A percentile compares a stretch with the other conserved stretches of the same genome.
These are phyloP conservation scores for Lasiodiplodia gonubiensis DNA, from an alignment of 2,329 filamentous ascomycete genomes.

Conservation along the genomic window DNA sequence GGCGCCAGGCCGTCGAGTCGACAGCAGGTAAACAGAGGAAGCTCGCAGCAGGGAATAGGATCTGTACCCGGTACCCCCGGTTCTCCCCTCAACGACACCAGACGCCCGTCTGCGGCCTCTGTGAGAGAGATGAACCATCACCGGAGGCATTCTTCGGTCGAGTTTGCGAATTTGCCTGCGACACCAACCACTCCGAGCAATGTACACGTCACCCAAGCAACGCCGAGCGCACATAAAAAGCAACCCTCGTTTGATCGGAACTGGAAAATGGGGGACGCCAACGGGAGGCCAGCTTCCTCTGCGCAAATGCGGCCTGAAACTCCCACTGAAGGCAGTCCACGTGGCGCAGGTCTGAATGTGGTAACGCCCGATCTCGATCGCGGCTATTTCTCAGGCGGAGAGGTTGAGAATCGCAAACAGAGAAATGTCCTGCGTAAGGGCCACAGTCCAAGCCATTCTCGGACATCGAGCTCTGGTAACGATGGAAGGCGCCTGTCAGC, in stretches of 20 bases:
- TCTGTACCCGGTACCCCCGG: slow-evolving; percentile 29
- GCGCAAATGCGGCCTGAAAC: slow-evolving; percentile 12
- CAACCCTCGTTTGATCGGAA: slow-evolving; percentile 64
- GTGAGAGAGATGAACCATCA: slow-evolving; percentile 83
- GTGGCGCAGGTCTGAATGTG: slow-evolving; percentile 40
- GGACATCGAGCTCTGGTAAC: slow-evolving; percentile 76
- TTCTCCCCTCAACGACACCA: slow-evolving; percentile 47
- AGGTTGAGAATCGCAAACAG: slow-evolving; percentile 71
- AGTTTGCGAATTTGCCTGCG: slow-evolving; percentile 59
- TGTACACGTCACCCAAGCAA: slow-evolving; percentile 35
- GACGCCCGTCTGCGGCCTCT: slow-evolving; percentile 77
- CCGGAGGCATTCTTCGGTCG: slow-evolving; percentile 85
- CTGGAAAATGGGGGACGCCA: slow-evolving; percentile 60
- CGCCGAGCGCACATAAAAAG: slow-evolving; percentile 56
- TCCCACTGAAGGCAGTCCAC: slow-evolving; percentile 30
- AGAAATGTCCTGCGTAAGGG: slow-evolving; percentile 80
- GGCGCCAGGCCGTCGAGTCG: slow-evolving; percentile 37
- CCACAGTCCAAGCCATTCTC: slow-evolving; percentile 66
- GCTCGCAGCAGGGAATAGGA: slow-evolving; percentile 36
- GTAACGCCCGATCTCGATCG: slow-evolving; percentile 70
- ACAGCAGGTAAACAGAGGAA: slow-evolving; percentile 40
- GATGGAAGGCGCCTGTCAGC: slow-evolving; percentile 63
- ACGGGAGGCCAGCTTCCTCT: slow-evolving; percentile 29
- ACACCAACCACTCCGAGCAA: slow-evolving; percentile 34
- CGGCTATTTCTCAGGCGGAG: slow-evolving; percentile 91